Evolutionary conservation across 2,329 filamentous ascomycete genomes (phyloP).

Genomic region (Fusarium nisikadoi): DNA sequence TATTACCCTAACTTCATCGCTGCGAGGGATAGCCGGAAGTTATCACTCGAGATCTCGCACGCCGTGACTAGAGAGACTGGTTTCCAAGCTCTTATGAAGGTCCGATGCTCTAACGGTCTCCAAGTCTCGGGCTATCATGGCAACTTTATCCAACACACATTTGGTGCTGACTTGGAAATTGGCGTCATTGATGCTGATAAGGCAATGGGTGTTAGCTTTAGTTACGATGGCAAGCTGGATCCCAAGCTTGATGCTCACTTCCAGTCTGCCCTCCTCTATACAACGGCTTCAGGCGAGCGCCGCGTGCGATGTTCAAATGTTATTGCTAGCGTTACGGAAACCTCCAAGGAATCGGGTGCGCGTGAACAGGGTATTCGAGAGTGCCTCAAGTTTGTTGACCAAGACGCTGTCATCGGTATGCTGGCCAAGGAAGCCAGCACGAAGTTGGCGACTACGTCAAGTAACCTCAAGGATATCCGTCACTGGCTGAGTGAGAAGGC

Average conservation of each 20-base stretch:
- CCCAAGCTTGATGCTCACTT: constrained; percentile 97
- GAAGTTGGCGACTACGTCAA: constrained; percentile 78
- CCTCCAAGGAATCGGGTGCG: constrained; percentile 53
- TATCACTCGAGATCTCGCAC: constrained; percentile 87
- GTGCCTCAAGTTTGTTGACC: constrained; percentile 91
- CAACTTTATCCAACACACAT: constrained; percentile 95
- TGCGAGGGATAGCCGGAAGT: constrained; percentile 83
- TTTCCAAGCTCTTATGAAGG: constrained; percentile 97
- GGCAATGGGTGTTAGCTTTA: constrained; percentile 89
- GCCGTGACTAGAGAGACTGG: constrained; percentile 90
- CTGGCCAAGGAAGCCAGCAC: constrained; percentile 93
- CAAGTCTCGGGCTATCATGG: constrained; percentile 95
- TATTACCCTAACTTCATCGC: constrained; percentile 97
- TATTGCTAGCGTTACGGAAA: constrained; percentile 89
- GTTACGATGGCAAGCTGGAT: constrained; percentile 97
- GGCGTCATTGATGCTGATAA: constrained; percentile 94
- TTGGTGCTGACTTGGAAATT: constrained; percentile 93
- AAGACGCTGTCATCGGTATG: constrained; percentile 89
- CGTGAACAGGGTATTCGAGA: constrained; percentile 73
- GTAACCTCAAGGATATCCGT: constrained; percentile 84
- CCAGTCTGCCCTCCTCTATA: constrained; percentile 94
- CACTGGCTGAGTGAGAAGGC: constrained; percentile 87
- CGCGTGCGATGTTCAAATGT: constrained; percentile 93
- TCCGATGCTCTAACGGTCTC: constrained; percentile 94
- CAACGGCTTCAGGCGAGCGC: constrained; percentile 87